Percentiles rank a stretch among this genome's conserved stretches.
phyloP scores from a whole-genome alignment of 306 rosid species.

The Acacia crassicarpa region DNA sequence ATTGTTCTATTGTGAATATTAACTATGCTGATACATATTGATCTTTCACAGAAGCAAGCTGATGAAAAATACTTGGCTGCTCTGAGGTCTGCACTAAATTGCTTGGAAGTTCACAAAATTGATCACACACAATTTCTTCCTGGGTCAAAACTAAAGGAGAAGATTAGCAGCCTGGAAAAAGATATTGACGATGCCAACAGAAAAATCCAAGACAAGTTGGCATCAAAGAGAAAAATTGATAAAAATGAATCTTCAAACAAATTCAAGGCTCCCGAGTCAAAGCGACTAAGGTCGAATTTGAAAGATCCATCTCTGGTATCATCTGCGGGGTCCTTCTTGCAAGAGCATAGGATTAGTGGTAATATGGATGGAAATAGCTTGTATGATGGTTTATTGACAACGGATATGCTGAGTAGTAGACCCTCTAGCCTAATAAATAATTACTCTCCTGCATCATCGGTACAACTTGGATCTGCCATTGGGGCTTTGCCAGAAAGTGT shows the following conservation, averaged over 20 bases:
- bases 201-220: slow-evolving; percentile 35
- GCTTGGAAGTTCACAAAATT: slow-evolving; percentile 54
- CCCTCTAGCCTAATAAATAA: slow-evolving; percentile 35
- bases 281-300: slow-evolving; percentile 36
- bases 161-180: slow-evolving; percentile 46
- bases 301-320: slow-evolving; percentile 38
- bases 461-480: slow-evolving; percentile 36
- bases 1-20: slow-evolving; percentile 27
- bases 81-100: slow-evolving; percentile 51
- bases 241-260: slow-evolving; percentile 29
- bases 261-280: slow-evolving; percentile 37
- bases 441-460: slow-evolving; percentile 39
- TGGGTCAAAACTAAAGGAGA: slow-evolving; percentile 53
- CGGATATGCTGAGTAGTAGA: slow-evolving; percentile 32
- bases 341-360: slow-evolving; percentile 42
- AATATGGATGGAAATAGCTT: slow-evolving; percentile 38
- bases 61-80: slow-evolving; percentile 55
- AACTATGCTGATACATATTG: slow-evolving; percentile 23
- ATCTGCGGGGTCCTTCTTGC: slow-evolving; percentile 36
- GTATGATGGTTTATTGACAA: slow-evolving; percentile 38
- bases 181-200: slow-evolving; percentile 35
- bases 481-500: slow-evolving; percentile 37
- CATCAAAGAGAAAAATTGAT: slow-evolving; percentile 46
- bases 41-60: slow-evolving; percentile 50
- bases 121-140: slow-evolving; percentile 50